These are phyloP conservation scores for Borealophlyctis nickersoniae DNA, from an alignment of 192 early-diverging fungal species.

Conservation along the genomic window DNA sequence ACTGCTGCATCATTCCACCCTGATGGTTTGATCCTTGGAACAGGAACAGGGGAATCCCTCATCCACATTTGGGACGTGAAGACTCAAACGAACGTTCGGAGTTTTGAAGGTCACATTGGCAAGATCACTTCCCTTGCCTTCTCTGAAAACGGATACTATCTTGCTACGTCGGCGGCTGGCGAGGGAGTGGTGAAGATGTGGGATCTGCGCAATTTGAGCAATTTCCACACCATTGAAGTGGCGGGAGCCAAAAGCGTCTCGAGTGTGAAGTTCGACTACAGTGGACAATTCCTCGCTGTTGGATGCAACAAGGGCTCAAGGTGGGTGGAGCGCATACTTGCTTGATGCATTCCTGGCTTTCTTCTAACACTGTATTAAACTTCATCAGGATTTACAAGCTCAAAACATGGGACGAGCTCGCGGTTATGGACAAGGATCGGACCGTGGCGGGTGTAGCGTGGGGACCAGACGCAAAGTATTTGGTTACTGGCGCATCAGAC, in stretches of 20 bases:
- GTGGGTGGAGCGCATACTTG: constrained; percentile 13
- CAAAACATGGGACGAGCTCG: constrained; percentile 46
- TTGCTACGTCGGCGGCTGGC: constrained; percentile 73
- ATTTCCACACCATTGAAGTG: constrained; percentile 64
- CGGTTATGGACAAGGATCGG: constrained; percentile 13
- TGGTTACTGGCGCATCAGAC: constrained; percentile 37
- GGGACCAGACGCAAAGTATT: constrained; percentile 38
- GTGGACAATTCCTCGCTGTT: constrained; percentile 80
- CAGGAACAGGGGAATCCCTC: constrained; percentile 67
- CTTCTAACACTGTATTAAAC: background rate
- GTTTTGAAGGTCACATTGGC: constrained; percentile 57
- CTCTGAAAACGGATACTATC: constrained; percentile 91
- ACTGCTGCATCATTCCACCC: constrained; percentile 78
- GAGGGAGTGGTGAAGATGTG: constrained; percentile 75
- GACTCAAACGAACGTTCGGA: constrained; percentile 58
- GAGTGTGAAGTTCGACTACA: constrained; percentile 74
- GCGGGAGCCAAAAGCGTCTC: constrained; percentile 46
- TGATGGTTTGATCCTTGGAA: constrained; percentile 83
- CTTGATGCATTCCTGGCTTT: constrained; percentile 1
- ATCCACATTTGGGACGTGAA: constrained; percentile 86
- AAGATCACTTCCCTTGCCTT: constrained; percentile 74
- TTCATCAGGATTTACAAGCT: constrained; percentile 34
- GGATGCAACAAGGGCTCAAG: constrained; percentile 48
- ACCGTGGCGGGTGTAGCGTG: constrained; percentile 42
- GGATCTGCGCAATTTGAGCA: constrained; percentile 88